Evolutionary conservation across 768 basidiomycete genomes (phyloP), one percentile per base, ranked within the genome.

Genomic region (Mycena venus): DNA sequence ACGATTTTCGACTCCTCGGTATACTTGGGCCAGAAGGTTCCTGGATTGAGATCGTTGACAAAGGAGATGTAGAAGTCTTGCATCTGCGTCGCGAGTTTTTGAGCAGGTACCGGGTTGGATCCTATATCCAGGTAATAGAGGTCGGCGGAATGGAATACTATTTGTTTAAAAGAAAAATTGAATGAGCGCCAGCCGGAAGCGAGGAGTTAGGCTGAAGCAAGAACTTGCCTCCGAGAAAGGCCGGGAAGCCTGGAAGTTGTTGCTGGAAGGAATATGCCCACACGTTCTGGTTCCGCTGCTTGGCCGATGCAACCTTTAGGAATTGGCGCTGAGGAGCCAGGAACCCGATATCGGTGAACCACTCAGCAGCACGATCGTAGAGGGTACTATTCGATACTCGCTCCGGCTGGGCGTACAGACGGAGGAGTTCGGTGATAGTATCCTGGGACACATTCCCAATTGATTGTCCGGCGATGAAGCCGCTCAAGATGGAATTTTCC

Each of bases 41-140:
- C 53, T 0, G 66, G 66, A 58, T 25, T 58, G 29, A 58, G 53
- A 31, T 68, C 38, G 25, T 68, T 68, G 21, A 31, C 25, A 31
- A 67, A 67, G 51, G 65, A 38, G 51, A 67, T n/a, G n/a, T n/a
- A n/a, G n/a, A n/a, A n/a, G n/a, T n/a, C n/a, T n/a, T n/a, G n/a
- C n/a, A n/a, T n/a, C 36, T 67, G 51, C 23, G n/a, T 4, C 65
- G 1, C 11, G 36, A 67, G 65, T 21, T 36, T 38, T 27, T 38
- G 36, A 11, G 21, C 36, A 38, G 60, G 60, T n/a, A 62, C 38
- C 9, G 25, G n/a, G 19, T 5, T 36, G 53, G 34, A 47, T 8
- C 66, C 65, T 36, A 67, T 55, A 29, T 67, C 65, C 25, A 67
- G 65, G 25, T 67, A 67, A 36, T 67, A 67, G 23, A 67, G 65